phyloP scores from a whole-genome alignment of 108 stramenopile genomes.

The Skeletonema tropicum region DNA sequence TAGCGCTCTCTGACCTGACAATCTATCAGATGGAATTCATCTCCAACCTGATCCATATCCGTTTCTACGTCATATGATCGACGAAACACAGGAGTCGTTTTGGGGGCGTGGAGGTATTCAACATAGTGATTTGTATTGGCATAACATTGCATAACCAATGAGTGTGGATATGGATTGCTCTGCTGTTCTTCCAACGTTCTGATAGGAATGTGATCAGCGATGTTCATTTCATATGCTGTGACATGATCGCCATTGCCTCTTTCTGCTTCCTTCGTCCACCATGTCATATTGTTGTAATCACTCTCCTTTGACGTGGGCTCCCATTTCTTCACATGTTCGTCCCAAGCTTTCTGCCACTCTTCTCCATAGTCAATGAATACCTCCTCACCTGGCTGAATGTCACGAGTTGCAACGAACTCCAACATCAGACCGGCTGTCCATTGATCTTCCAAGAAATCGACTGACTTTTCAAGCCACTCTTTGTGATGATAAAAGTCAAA shows the following conservation, averaged over 20 bases:
- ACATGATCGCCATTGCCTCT: slow-evolving; percentile 24
- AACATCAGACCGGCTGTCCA: slow-evolving; percentile 61
- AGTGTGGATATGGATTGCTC: slow-evolving; percentile 38
- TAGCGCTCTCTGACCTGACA: slow-evolving; percentile 38
- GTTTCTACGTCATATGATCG: slow-evolving; percentile 15
- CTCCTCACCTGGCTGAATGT: slow-evolving; percentile 73
- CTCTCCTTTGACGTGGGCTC: slow-evolving; percentile 22
- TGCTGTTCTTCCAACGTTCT: slow-evolving; percentile 45
- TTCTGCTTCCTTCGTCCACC: slow-evolving; percentile 22
- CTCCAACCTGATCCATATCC: slow-evolving; percentile 18
- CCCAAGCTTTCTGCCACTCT: slow-evolving; percentile 68
- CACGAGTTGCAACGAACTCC: slow-evolving; percentile 56
- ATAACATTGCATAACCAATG: slow-evolving; percentile 24
- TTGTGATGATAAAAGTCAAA: slow-evolving; percentile 55
- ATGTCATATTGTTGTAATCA: slow-evolving; percentile 48
- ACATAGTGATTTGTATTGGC: slow-evolving; percentile 34
- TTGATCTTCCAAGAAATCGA: slow-evolving; percentile 54
- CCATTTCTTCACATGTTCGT: slow-evolving; percentile 56
- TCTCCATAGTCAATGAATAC: slow-evolving; percentile 64
- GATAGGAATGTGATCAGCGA: slow-evolving; percentile 16
- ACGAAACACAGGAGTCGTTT: slow-evolving; percentile 31
- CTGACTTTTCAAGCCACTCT: slow-evolving; percentile 65
- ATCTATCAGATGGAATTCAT: slow-evolving; percentile 15
- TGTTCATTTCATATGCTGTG: slow-evolving; percentile 36
- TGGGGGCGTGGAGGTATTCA: slow-evolving; percentile 28